These are phyloP conservation scores for Metschnikowia santaceciliae DNA, from an alignment of 805 yeast species.

Conservation along the genomic window DNA sequence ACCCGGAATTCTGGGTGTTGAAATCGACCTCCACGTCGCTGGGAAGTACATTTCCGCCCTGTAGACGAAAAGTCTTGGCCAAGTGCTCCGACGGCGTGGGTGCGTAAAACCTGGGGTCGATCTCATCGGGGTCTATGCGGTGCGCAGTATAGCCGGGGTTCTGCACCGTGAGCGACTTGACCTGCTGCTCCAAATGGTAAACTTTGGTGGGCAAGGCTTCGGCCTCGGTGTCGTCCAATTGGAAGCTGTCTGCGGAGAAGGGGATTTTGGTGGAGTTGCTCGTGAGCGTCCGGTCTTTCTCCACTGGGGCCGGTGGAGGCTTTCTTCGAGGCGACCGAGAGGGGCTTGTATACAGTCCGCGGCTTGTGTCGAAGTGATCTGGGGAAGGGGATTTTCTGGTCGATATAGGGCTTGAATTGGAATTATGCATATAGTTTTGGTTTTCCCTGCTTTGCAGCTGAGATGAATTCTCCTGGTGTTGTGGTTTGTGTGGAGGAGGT, in stretches of 20 bases:
- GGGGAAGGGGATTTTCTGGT: background rate
- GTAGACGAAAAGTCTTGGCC: conserved; percentile 20
- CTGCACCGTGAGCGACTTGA: conserved; percentile 27
- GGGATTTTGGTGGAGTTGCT: conserved; percentile 28
- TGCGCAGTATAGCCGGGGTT: conserved; percentile 11
- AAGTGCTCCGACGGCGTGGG: conserved; percentile 47
- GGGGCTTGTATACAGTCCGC: background rate
- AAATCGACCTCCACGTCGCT: conserved; percentile 25
- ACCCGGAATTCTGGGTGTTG: conserved; percentile 34
- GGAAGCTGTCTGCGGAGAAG: conserved; percentile 42
- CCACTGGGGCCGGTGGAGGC: conserved; percentile 15
- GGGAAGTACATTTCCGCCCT: conserved; percentile 17
- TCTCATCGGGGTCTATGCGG: conserved; percentile 15
- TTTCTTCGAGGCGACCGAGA: conserved; percentile 8
- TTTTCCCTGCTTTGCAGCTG: background rate
- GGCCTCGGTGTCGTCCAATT: conserved; percentile 27
- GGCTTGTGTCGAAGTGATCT: background rate
- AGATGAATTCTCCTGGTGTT: background rate
- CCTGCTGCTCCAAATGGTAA: conserved; percentile 32
- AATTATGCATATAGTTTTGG: background rate
- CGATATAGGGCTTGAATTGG: background rate
- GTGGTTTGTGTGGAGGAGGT: conserved; percentile 4
- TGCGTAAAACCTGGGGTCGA: conserved; percentile 38
- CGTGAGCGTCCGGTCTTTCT: background rate
- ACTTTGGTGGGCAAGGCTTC: conserved; percentile 34